Percentiles rank a stretch among this genome's conserved stretches.
Conservation (phyloP, 352 stramenopile genomes). For the Nothophytophthora sp. region DNA sequence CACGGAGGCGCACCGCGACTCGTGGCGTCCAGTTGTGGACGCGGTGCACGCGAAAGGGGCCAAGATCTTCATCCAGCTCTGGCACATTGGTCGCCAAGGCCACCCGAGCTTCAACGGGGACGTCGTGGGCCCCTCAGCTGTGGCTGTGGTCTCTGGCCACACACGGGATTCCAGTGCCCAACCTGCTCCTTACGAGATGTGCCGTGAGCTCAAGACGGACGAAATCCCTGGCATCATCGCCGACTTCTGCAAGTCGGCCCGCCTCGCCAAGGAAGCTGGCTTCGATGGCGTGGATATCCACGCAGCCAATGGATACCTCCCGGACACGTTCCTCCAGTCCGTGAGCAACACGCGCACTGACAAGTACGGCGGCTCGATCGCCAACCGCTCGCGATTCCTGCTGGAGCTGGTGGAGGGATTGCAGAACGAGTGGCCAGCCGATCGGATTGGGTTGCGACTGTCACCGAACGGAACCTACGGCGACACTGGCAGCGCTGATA, state of each 20-base stretch:
- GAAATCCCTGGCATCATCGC: constrained; percentile 69
- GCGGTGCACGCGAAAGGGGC: constrained; percentile 70
- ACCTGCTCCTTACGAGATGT: constrained; percentile 32
- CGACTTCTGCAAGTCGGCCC: constrained; percentile 65
- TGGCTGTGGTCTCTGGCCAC: constrained; percentile 21
- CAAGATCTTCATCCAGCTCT: constrained; percentile 45
- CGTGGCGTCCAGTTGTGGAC: constrained; percentile 49
- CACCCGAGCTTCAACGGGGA: constrained; percentile 35
- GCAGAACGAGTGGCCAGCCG: constrained; percentile 23
- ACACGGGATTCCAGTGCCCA: constrained; percentile 25
- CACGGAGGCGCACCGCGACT: constrained; percentile 33
- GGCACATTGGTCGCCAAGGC: constrained; percentile 70
- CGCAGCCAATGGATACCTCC: constrained; percentile 87
- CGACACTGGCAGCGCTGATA: constrained; percentile 35
- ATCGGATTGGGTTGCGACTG: constrained; percentile 29
- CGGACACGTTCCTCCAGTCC: constrained; percentile 87
- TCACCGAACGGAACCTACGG: constrained; percentile 30
- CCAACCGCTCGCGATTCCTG: constrained; percentile 79
- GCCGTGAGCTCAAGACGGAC: constrained; percentile 56
- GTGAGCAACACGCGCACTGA: constrained; percentile 74
- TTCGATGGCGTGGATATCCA: constrained; percentile 68
- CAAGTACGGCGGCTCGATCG: constrained; percentile 79
- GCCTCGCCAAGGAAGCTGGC: constrained; percentile 66
- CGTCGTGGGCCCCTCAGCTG: constrained; percentile 45
- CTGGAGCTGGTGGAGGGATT: constrained; percentile 61